Percentiles rank a stretch among this genome's conserved stretches.
Conservation (phyloP, 2,329 filamentous ascomycete genomes). For the Ilyonectria robusta region DNA sequence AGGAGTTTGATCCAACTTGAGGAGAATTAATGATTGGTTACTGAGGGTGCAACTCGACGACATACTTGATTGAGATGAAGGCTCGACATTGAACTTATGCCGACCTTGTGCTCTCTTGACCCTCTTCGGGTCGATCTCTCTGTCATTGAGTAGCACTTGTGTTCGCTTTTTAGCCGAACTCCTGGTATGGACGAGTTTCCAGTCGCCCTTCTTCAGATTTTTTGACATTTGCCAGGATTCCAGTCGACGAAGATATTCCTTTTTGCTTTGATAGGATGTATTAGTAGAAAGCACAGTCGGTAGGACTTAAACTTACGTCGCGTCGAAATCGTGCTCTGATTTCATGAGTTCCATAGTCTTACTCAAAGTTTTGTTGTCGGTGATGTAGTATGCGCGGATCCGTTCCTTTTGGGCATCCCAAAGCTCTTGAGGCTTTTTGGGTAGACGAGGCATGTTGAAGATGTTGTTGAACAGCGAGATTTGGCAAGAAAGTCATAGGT, state of each 20-base stretch:
- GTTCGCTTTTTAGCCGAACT: not conserved
- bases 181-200: not conserved
- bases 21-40: not conserved
- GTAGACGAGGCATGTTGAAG: constrained; percentile 3
- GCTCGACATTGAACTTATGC: not conserved
- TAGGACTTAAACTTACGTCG: constrained; percentile 4
- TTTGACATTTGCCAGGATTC: constrained; percentile 8
- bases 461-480: not conserved
- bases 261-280: not conserved
- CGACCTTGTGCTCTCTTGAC: not conserved
- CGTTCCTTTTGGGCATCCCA: constrained; percentile 20
- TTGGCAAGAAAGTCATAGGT: not conserved
- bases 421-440: not conserved
- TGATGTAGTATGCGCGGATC: constrained; percentile 9
- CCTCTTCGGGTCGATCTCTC: not conserved
- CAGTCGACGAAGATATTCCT: constrained; percentile 11
- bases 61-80: not conserved
- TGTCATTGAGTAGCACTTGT: not conserved
- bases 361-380: not conserved
- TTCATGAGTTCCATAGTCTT: constrained; percentile 12
- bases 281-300: not conserved
- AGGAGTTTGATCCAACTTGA: not conserved
- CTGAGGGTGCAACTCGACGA: not conserved
- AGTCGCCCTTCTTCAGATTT: constrained; percentile 1
- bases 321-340: not conserved